Evolutionary conservation across 305 asterid genomes (phyloP), one percentile per base, ranked within the genome.

Genomic region (Solanum hybrid): DNA sequence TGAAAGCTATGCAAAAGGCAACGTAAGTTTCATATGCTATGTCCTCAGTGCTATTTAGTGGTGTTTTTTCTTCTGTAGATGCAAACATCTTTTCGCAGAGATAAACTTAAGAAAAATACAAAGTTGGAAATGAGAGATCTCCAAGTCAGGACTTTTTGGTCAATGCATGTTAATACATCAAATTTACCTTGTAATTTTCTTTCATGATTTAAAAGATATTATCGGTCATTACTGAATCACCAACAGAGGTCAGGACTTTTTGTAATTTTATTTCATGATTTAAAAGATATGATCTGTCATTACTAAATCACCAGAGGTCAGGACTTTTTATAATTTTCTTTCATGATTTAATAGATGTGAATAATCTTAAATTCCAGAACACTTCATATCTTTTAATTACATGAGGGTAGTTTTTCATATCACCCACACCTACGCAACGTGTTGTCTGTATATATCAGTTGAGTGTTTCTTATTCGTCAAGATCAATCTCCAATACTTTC

Each of bases 1-100:
- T 96, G 97, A 95, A 95, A 93, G 96, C 98, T 86, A 95, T 95
- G 96, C 98, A 95, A 91, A 95, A 95, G 92, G 98, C 98, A 40
- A 95, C 95, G 98, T 96, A 92, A 91, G 98, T 93, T 92, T 24
- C 77, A 8, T 89, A 34, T 28, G 82, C n/a, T 34, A 26, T 26
- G 18, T 73, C 9, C 26, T 7, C n/a, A 29, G 20, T 87, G 88
- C 51, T 61, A 86, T 61, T 61, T 61, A 61, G 14, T 57, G 88
- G n/a, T 71, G 35, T 61, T 7, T 33, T 86, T 11, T 86, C 76
- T 61, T 86, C 88, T 86, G 5, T 57, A 57, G 77, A 61, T 33
- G 77, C 51, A 22, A 33, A 33, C 51, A 61, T 34, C 31, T 83
- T 46, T 64, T 46, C 16, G 3, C n/a, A 57, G 88, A 86, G 88